Evolutionary conservation across 179 eudicot genomes (phyloP).

Genomic region (Silene vulgaris): DNA sequence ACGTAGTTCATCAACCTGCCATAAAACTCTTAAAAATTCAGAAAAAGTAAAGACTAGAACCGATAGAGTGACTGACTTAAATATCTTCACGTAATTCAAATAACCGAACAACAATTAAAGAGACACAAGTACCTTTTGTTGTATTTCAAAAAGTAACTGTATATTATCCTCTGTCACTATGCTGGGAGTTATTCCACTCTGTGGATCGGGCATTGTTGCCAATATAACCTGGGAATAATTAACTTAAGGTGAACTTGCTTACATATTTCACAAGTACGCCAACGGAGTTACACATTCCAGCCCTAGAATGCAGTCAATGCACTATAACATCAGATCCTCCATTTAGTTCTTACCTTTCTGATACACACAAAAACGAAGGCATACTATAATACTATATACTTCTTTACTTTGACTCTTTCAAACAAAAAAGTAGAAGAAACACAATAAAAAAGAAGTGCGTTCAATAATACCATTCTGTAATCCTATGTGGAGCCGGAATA

Average conservation of each 20-base stretch:
- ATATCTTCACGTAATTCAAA: not conserved
- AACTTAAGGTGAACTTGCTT: slow-evolving; percentile 16
- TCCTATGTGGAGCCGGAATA: not conserved
- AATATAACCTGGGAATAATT: slow-evolving; percentile 59
- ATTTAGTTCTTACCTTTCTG: not conserved
- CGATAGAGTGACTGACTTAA: slow-evolving; percentile 2
- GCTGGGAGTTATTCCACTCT: slow-evolving; percentile 54
- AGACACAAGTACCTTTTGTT: slow-evolving; percentile 59
- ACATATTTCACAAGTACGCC: not conserved
- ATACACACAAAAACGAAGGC: not conserved
- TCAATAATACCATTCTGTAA: not conserved
- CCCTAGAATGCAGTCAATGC: not conserved
- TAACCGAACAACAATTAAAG: slow-evolving; percentile 5
- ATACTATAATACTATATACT: not conserved
- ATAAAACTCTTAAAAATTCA: slow-evolving; percentile 8
- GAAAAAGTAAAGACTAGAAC: slow-evolving; percentile 11
- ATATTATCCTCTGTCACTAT: slow-evolving; percentile 82
- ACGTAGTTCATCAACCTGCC: slow-evolving; percentile 76
- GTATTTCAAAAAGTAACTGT: slow-evolving; percentile 78
- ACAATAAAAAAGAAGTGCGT: not conserved
- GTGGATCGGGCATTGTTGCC: slow-evolving; percentile 58
- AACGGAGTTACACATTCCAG: not conserved
- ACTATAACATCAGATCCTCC: not conserved
- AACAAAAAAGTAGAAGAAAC: not conserved
- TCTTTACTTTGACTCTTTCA: not conserved